Base-by-base conservation (phyloP, 176 grass and related monocot genomes). In the Oryza nivara region DNA sequence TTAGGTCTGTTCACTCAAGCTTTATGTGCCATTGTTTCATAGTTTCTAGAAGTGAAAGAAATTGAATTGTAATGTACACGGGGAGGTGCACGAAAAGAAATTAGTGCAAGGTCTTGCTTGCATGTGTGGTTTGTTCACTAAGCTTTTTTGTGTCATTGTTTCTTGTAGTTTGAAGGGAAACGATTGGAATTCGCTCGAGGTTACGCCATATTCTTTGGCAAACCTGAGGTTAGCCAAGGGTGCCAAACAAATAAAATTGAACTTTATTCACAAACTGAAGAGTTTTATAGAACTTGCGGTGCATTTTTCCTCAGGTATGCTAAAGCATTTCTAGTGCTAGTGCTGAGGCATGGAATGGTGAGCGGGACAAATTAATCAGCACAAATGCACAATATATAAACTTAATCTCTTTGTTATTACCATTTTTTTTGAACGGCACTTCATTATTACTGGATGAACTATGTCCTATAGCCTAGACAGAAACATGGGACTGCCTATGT, bases 381-480 rank as follows among this genome's bases (percentile, higher is more conserved):
- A 61, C 19, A 58, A 9, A 58, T 58, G 6, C 54, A 58, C 54
- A 12, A 73, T 63, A 22, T 63, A 43, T 38, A 73, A 73, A 6
- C 70, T 74, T 74, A 63, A 8, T 66, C 4, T 58, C 49, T 76
- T 68, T 40, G 38, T 68, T 52, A 51, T 12, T 76, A 76, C n/a
- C 30, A 32, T 32, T 9, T 44, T 44, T 10, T 44, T 44, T 44
- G 43, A 44, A 44, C 0, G 43, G 7, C 9, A 44, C 9, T 44
- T 68, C 26, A 67, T 68, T 40, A 67, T 12, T 68, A 76, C n/a
- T 45, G 10, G 45, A 71, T 54, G 36, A 76, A 60, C 11, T 60
- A 35, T 38, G 63, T 49, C 20, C 41, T 54, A 77, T 30, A 8
- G 75, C 66, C 11, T 63, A 38, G 48, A n/a, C 58, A 66, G 63